Base-by-base conservation (phyloP, 176 grass and related monocot species). In the Avena eriantha region DNA sequence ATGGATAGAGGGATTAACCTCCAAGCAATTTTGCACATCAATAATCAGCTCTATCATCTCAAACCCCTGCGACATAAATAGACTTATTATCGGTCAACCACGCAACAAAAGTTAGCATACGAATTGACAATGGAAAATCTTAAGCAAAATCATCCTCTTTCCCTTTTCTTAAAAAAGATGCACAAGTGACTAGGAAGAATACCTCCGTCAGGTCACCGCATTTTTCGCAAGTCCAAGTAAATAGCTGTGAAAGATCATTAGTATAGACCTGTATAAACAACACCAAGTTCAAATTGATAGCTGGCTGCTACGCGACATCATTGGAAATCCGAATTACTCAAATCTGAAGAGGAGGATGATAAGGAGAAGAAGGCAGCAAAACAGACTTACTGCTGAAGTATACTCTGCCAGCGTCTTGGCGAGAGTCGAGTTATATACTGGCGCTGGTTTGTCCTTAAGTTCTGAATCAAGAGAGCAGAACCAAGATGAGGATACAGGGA, bases 131-230 rank as follows among this genome's bases (percentile, higher is more conserved):
- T 41, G 68, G 78, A n/a, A 29, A 61, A 78, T 53, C 60, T 67
- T 76, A 39, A 54, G 21, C 46, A 3, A 73, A 85, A 89, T 12
- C 17, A 83, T 68, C 66, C 59, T 53, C 7, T 5, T 18, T 23
- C 8, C 7, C 49, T 18, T 18, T 26, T 35, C 53, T 57, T 67
- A 41, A 14, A 74, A 23, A 85, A 73, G 1, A 21, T 34, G 10
- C 31, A 23, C n/a, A 47, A 77, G 60, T 35, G 10, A 50, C 22
- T 5, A 84, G 45, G 15, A 80, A 13, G 0, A 45, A 79, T 90
- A 98, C 96, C 91, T 95, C 80, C n/a, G 90, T 98, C 80, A 95
- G 86, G 80, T 91, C 92, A 77, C 82, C 22, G 74, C 96, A 98
- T 71, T 94, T 86, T 86, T 88, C 82, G 85, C 96, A 95, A 19